Evolutionary conservation across 2,329 filamentous ascomycete species (phyloP).

Genomic region (Diaporthe batatas): DNA sequence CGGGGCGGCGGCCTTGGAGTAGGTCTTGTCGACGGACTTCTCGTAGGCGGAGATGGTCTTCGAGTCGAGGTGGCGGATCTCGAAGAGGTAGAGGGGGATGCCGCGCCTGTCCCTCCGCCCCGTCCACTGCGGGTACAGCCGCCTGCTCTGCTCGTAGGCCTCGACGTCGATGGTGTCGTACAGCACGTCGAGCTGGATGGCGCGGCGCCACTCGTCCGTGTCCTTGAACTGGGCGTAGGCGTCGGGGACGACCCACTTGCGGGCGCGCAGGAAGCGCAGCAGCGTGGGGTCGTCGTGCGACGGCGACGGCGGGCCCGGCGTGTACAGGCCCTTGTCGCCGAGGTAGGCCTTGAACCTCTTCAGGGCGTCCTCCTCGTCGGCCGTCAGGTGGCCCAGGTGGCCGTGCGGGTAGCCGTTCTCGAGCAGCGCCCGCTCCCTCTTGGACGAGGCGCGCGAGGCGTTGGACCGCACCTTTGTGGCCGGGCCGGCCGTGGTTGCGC

Average conservation of each 20-base stretch:
- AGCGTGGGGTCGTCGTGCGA: conserved; percentile 82
- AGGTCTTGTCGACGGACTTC: conserved; percentile 70
- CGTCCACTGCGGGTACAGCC: conserved; percentile 94
- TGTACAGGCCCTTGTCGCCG: conserved; percentile 74
- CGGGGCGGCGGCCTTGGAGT: conserved; percentile 63
- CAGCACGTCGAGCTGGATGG: conserved; percentile 81
- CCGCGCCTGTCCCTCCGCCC: conserved; percentile 86
- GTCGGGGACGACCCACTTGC: conserved; percentile 82
- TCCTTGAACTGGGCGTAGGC: conserved; percentile 88
- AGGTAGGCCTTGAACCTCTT: conserved; percentile 78
- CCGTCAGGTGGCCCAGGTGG: conserved; percentile 83
- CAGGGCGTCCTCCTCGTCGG: conserved; percentile 76
- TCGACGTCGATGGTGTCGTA: conserved; percentile 90
- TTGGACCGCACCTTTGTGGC: conserved; percentile 36
- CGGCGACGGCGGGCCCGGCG: conserved; percentile 61
- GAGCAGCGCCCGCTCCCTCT: conserved; percentile 45
- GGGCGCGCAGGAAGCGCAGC: conserved; percentile 87
- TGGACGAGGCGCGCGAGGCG: conserved; percentile 30
- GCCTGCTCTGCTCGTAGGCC: conserved; percentile 83
- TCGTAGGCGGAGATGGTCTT: conserved; percentile 87
- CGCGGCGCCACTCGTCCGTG: conserved; percentile 87
- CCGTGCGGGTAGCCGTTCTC: conserved; percentile 75
- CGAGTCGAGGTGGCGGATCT: conserved; percentile 84
- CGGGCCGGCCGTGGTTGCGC: conserved; percentile 23
- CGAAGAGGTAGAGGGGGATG: conserved; percentile 92